Evolutionary conservation across 2,329 filamentous ascomycete genomes (phyloP).

Genomic region (Pyricularia sp.): DNA sequence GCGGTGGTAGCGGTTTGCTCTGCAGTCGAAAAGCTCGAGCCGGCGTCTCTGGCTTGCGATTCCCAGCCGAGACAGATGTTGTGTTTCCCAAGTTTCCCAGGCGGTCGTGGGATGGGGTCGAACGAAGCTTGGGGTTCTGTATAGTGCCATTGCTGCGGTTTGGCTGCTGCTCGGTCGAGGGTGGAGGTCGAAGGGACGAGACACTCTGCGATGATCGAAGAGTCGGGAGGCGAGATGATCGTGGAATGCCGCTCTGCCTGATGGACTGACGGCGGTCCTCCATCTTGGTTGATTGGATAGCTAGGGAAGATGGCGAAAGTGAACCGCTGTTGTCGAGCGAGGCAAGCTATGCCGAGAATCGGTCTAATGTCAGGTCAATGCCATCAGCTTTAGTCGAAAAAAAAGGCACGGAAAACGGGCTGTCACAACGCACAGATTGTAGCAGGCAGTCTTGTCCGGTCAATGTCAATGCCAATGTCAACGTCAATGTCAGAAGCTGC

Average conservation of each 20-base stretch:
- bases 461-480: too few species aligned
- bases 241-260: conserved; percentile 11
- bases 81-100: conserved; percentile 13
- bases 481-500: background rate
- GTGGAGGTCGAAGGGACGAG: conserved; percentile 10
- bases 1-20: background rate
- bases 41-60: background rate
- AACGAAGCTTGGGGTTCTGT: conserved; percentile 29
- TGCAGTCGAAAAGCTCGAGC: background rate
- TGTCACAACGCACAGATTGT: background rate
- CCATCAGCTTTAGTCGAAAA: background rate
- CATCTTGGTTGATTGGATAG: conserved; percentile 6
- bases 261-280: conserved; percentile 9
- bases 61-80: conserved; percentile 3
- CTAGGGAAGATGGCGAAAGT: background rate
- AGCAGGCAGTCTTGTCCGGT: background rate
- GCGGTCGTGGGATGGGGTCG: conserved; percentile 29
- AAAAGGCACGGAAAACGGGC: background rate
- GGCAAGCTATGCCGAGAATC: background rate
- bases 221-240: conserved; percentile 4
- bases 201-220: background rate
- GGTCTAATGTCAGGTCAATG: background rate
- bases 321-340: background rate
- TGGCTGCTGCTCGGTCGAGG: conserved; percentile 13
- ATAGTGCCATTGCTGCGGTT: conserved; percentile 17